Conservation (phyloP, 2,329 filamentous ascomycete genomes). For the Neofusicoccum sp. region DNA sequence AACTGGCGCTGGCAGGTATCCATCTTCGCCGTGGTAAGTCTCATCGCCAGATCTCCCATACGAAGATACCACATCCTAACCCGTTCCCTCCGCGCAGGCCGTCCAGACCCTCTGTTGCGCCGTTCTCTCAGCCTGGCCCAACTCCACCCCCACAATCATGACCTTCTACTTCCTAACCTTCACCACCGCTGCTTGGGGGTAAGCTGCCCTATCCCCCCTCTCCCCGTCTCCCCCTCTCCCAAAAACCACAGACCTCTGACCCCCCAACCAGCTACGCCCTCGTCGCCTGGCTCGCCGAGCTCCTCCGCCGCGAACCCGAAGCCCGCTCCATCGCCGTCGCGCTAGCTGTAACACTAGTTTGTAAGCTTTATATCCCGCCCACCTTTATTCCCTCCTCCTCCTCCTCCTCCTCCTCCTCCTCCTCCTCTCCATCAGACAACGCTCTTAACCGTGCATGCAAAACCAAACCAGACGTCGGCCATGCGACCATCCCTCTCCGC, state of each 20-base stretch:
- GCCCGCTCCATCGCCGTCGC: constrained; percentile 20
- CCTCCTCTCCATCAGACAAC: too few relatives aligned
- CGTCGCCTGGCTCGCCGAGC: constrained; percentile 21
- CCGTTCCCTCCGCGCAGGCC: neutral
- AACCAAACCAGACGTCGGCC: constrained; percentile 15
- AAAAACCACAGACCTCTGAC: too few relatives aligned
- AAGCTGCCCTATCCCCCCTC: too few relatives aligned
- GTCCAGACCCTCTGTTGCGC: constrained; percentile 8
- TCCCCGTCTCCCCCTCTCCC: too few relatives aligned
- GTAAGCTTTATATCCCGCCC: too few relatives aligned
- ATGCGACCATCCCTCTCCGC: constrained; percentile 21
- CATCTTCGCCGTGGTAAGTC: constrained; percentile 11
- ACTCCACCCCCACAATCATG: constrained; percentile 16
- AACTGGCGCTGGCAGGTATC: constrained; percentile 21
- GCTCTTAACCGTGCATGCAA: too few relatives aligned
- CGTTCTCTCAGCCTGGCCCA: constrained; percentile 18
- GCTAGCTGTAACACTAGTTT: neutral
- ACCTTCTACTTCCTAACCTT: constrained; percentile 22
- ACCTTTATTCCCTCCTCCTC: too few relatives aligned
- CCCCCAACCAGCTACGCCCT: neutral
- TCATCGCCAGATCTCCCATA: neutral
- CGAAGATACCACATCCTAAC: neutral
- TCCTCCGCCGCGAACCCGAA: constrained; percentile 20
- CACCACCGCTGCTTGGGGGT: constrained; percentile 17
- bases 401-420: too few relatives aligned